phyloP scores from a whole-genome alignment of 495 filamentous ascomycete species.

The Aspergillus diversus region DNA sequence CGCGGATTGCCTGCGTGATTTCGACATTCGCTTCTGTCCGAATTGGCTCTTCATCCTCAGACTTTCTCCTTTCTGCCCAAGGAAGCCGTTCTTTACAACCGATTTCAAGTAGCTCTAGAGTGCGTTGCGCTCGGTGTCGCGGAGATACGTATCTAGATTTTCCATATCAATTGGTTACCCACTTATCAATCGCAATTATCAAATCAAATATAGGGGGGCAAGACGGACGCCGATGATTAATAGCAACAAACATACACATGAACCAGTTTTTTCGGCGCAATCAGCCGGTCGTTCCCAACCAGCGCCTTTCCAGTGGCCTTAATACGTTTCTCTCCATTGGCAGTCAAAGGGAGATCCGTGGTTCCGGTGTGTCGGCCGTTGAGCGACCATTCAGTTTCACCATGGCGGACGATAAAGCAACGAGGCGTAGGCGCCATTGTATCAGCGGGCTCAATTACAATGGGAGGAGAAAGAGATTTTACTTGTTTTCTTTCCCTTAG shows the following conservation, averaged over 20 bases:
- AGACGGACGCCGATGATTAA: neutral
- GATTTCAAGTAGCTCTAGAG: conserved; percentile 77
- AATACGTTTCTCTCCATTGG: conserved; percentile 84
- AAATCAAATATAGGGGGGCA: conserved; percentile 9
- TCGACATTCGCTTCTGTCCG: conserved; percentile 60
- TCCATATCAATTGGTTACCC: neutral
- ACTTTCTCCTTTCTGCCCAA: conserved; percentile 53
- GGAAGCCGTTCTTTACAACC: conserved; percentile 56
- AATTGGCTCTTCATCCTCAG: conserved; percentile 41
- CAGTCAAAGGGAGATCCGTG: conserved; percentile 84
- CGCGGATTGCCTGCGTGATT: conserved; percentile 77
- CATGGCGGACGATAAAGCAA: conserved; percentile 91
- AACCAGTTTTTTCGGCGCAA: conserved; percentile 78
- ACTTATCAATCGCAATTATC: neutral
- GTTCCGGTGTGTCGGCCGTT: conserved; percentile 88
- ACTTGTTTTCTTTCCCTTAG: neutral
- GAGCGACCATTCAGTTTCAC: conserved; percentile 97
- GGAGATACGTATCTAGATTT: conserved; percentile 79
- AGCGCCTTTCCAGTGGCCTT: conserved; percentile 79
- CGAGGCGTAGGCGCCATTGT: conserved; percentile 64
- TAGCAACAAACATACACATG: conserved; percentile 59
- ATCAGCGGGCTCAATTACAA: neutral
- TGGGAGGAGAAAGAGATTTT: neutral
- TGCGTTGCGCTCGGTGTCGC: conserved; percentile 80
- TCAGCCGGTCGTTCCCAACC: conserved; percentile 81